phyloP scores from a whole-genome alignment of 345 rosid genomes.

The Eucalyptus camaldulensis region DNA sequence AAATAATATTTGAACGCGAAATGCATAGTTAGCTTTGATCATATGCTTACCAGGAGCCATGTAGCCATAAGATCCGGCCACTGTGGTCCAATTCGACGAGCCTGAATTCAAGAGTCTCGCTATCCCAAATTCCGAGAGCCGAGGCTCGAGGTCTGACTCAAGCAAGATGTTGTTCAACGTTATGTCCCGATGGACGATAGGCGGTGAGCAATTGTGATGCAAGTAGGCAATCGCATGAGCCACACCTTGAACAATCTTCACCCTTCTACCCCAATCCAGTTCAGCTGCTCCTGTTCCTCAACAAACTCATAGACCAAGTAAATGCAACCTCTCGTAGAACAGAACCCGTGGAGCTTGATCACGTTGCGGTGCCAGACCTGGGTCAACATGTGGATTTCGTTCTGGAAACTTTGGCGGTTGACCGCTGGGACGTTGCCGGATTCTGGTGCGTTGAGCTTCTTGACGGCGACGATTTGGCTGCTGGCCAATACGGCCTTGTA shows the following conservation, averaged over 20 bases:
- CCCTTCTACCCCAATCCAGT: no score
- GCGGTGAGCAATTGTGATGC: no score
- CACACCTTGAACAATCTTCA: no score
- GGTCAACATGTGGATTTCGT: neutral
- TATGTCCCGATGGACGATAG: no score
- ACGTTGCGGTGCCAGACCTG: constrained; percentile 49
- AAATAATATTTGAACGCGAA: neutral
- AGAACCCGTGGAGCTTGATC: constrained; percentile 42
- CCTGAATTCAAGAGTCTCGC: no score
- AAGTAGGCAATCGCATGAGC: no score
- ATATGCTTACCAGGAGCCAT: constrained; percentile 56
- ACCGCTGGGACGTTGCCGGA: constrained; percentile 13
- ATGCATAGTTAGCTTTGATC: neutral
- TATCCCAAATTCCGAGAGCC: no score
- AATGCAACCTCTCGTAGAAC: no score
- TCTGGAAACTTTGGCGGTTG: constrained; percentile 35
- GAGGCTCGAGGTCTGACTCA: no score
- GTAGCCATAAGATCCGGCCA: constrained; percentile 59
- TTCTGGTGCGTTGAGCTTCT: constrained; percentile 26
- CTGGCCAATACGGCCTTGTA: constrained; percentile 37
- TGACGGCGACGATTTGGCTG: neutral
- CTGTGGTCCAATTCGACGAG: constrained; percentile 46
- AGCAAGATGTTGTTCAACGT: no score
- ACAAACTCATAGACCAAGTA: no score
- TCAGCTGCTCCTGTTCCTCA: no score